phyloP scores from a whole-genome alignment of 768 basidiomycete species.

The Mycena crocata region DNA sequence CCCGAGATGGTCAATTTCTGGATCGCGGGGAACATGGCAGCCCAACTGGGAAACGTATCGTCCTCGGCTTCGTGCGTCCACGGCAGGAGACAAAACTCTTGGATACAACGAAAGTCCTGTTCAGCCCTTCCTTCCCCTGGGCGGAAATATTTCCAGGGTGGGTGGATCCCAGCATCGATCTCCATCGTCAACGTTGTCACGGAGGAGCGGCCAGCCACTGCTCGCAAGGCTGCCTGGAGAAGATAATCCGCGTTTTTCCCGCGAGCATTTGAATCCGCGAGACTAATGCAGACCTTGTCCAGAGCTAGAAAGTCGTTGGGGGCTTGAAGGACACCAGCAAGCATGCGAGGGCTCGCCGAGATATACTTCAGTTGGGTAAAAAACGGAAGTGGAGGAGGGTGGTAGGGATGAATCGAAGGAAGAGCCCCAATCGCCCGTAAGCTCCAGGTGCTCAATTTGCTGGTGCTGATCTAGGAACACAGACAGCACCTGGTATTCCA shows the following conservation, averaged over 20 bases:
- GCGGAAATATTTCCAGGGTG: constrained; percentile 1
- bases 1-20: constrained; percentile 2
- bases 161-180: neutral
- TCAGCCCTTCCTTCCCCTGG: neutral
- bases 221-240: neutral
- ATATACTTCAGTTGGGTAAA: constrained; percentile 3
- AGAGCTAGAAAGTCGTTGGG: constrained; percentile 10
- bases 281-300: constrained; percentile 3
- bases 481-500: neutral
- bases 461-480: constrained; percentile 17
- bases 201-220: constrained; percentile 2
- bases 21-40: constrained; percentile 12
- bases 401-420: neutral
- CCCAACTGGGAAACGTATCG: constrained; percentile 9
- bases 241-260: neutral
- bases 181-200: neutral
- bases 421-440: constrained; percentile 1
- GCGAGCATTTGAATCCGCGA: neutral
- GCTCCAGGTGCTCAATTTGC: constrained; percentile 15
- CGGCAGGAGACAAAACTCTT: neutral
- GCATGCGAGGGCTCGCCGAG: neutral
- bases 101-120: neutral
- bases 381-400: neutral
- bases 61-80: constrained; percentile 9
- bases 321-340: constrained; percentile 4